These are phyloP conservation scores for Iberis amara DNA, from an alignment of 441 rosid genomes.

Conservation along the genomic window DNA sequence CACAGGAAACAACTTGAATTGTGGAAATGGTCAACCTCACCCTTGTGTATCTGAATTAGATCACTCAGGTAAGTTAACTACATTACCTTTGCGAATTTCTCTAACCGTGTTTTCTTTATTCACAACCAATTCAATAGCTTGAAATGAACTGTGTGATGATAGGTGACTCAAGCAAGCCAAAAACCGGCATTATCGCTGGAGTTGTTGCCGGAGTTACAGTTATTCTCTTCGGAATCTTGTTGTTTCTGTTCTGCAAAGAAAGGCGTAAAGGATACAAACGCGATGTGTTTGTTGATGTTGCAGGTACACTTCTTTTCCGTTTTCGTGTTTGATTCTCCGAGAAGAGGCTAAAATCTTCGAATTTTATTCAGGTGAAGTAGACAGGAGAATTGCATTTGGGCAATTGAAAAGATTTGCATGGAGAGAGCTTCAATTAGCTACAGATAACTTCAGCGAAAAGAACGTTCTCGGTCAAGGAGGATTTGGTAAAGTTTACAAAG, in stretches of 20 bases:
- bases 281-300: conserved; percentile 83
- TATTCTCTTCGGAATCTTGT: conserved; percentile 47
- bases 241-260: conserved; percentile 54
- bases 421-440: conserved; percentile 90
- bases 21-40: conserved; percentile 42
- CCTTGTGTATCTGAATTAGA: conserved; percentile 51
- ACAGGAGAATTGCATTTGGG: conserved; percentile 89
- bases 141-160: not conserved
- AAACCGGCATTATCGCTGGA: conserved; percentile 68
- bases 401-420: conserved; percentile 86
- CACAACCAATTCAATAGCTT: not conserved
- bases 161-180: conserved; percentile 70
- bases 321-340: too few species aligned
- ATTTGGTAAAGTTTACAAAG: conserved; percentile 91
- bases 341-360: conserved; percentile 6
- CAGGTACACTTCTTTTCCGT: too few species aligned
- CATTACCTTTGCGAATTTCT: conserved; percentile 15
- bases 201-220: conserved; percentile 54
- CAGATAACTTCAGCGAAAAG: conserved; percentile 80
- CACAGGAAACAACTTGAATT: conserved; percentile 61
- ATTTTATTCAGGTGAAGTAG: conserved; percentile 68
- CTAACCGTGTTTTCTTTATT: not conserved
- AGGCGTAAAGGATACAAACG: conserved; percentile 57
- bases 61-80: conserved; percentile 52
- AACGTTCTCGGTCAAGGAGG: conserved; percentile 95